Evolutionary conservation across 75 land plant species (phyloP).

Genomic region (Chamaecyparis obtusa): DNA sequence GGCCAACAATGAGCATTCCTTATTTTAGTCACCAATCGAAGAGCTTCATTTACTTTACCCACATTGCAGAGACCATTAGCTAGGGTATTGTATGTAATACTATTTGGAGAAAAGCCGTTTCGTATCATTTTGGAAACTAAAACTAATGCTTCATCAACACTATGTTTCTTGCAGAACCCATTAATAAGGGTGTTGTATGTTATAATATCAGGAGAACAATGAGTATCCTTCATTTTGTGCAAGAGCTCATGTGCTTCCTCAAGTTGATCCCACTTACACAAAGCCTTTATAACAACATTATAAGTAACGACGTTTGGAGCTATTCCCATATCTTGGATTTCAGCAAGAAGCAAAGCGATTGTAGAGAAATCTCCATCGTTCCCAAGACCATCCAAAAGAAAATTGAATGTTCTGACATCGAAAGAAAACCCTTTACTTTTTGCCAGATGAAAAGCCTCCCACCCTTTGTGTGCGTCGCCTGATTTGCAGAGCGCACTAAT

Average conservation of each 20-base stretch:
- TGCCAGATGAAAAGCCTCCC: conserved; percentile 30
- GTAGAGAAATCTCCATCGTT: conserved; percentile 31
- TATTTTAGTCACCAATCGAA: neutral
- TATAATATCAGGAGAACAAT: too few species aligned
- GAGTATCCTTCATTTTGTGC: too few species aligned
- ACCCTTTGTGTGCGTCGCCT: conserved; percentile 19
- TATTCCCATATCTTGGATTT: conserved; percentile 54
- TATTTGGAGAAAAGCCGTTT: neutral
- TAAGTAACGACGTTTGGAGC: conserved; percentile 40
- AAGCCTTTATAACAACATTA: conserved; percentile 8
- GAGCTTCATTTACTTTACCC: neutral
- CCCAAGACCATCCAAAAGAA: conserved; percentile 42
- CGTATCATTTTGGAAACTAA: neutral
- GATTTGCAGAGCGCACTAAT: conserved; percentile 13
- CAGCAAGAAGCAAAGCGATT: conserved; percentile 40
- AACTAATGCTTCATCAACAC: neutral
- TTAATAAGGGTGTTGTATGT: neutral
- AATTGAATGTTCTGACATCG: neutral
- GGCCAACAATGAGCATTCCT: neutral
- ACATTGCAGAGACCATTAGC: neutral
- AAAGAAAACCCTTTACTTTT: conserved; percentile 15
- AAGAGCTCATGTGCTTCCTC: too few species aligned
- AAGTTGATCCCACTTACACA: too few species aligned
- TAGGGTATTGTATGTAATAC: neutral
- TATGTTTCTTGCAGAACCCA: neutral